phyloP scores from a whole-genome alignment of 2,329 filamentous ascomycete genomes.

The Colletotrichum aenigma region DNA sequence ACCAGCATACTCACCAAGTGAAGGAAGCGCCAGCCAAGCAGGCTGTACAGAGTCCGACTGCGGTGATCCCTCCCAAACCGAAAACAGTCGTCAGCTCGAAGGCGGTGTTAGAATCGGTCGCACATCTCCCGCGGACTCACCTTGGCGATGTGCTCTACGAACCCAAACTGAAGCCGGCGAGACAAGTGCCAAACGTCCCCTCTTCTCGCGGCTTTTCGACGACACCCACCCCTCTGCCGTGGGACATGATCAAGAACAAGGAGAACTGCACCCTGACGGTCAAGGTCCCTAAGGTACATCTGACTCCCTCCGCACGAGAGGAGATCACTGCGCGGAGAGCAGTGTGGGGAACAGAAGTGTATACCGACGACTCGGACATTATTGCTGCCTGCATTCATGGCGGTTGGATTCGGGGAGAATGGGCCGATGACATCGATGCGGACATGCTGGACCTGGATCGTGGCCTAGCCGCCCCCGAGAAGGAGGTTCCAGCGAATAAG shows the following conservation, averaged over 20 bases:
- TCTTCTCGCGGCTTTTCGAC: constrained; percentile 51
- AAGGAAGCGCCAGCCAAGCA: constrained; percentile 27
- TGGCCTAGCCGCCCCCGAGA: constrained; percentile 26
- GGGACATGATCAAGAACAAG: constrained; percentile 72
- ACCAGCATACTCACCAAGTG: constrained; percentile 19
- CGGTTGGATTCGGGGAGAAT: constrained; percentile 90
- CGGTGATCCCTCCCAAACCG: constrained; percentile 60
- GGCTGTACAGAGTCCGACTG: constrained; percentile 38
- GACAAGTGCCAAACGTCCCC: constrained; percentile 45
- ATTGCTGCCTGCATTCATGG: constrained; percentile 92
- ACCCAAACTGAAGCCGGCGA: constrained; percentile 62
- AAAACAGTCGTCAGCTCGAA: constrained; percentile 72
- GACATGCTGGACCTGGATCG: constrained; percentile 65
- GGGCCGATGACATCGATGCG: constrained; percentile 78
- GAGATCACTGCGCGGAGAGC: constrained; percentile 83
- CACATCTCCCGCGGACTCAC: constrained; percentile 75
- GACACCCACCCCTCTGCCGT: constrained; percentile 75
- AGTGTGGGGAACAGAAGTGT: constrained; percentile 92
- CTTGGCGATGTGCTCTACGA: constrained; percentile 86
- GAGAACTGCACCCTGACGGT: constrained; percentile 92
- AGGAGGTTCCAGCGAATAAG: constrained; percentile 23
- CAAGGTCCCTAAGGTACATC: constrained; percentile 80
- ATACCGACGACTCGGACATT: constrained; percentile 94
- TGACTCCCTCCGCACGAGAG: constrained; percentile 73
- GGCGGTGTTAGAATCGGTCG: constrained; percentile 73